Conservation (phyloP, 768 basidiomycete genomes). For the Amylocystis lapponica region DNA sequence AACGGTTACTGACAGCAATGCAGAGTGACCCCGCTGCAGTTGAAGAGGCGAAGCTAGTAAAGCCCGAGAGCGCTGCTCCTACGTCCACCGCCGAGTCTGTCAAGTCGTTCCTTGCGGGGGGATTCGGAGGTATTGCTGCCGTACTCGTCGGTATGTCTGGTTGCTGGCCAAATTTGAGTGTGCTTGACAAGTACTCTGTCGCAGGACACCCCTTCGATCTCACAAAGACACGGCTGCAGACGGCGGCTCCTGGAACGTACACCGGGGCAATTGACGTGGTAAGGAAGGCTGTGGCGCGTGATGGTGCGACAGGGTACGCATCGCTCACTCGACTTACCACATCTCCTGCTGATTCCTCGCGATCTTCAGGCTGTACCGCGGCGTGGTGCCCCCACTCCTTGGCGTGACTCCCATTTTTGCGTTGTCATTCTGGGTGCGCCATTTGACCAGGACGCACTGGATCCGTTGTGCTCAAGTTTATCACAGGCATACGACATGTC, state of each 20-base stretch:
- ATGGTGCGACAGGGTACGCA: conserved; percentile 81
- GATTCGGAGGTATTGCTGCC: conserved; percentile 82
- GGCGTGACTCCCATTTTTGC: conserved; percentile 99
- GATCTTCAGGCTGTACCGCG: conserved; percentile 68
- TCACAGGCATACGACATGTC: conserved; percentile 87
- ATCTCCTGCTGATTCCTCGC: neutral
- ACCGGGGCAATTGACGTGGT: conserved; percentile 92
- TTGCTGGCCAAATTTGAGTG: neutral
- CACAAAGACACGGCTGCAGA: conserved; percentile 94
- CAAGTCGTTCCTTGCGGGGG: conserved; percentile 92
- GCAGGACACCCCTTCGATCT: conserved; percentile 96
- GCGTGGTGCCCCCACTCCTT: conserved; percentile 88
- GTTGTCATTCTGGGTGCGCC: conserved; percentile 89
- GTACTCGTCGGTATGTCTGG: conserved; percentile 79
- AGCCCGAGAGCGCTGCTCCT: conserved; percentile 3
- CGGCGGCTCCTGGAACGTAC: conserved; percentile 83
- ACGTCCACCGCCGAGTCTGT: conserved; percentile 33
- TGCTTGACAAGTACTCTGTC: neutral
- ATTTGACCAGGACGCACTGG: neutral
- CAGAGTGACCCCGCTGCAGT: conserved; percentile 19
- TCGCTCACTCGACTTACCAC: neutral
- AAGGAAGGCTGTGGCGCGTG: conserved; percentile 82
- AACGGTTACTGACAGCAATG: neutral
- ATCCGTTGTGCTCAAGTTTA: neutral
- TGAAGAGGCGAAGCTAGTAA: conserved; percentile 10